Base-by-base conservation (phyloP, 805 yeast species). In the Blastobotrys mokoenaii region DNA sequence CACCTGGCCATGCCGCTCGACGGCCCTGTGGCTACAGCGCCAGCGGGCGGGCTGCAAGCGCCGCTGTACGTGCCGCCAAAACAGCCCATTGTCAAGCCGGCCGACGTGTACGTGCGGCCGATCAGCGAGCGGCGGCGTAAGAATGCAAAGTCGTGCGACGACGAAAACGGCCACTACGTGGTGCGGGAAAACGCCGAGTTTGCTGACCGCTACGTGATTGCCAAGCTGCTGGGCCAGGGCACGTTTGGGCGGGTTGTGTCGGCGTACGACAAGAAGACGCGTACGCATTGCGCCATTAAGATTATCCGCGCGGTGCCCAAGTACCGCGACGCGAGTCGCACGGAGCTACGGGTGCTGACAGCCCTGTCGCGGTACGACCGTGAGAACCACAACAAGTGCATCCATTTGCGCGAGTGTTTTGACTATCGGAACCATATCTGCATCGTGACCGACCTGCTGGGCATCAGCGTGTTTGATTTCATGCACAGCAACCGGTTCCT, bases 361-460 rank as follows among this genome's bases (percentile, higher is more conserved):
- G 81, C 90, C 42, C 66, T 87, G 46, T 78, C 82, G 47, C 74
- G 74, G 56, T 79, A 79, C 60, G 97, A 87, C 60, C 78, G 82
- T 27, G 62, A 69, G 27, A 83, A 78, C 62, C 55, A 66, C 56
- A 84, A 77, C 64, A 83, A 78, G 62, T 93, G 97, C 62, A 82
- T 90, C 49, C 90, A 88, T 56, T 65, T 90, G 47, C 72, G 84
- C 25, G 97, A 89, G 56, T 88, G 93, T 59, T 84, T 90, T 62
- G 98, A 93, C 65, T 93, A 75, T 64, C 74, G 93, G 51, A 87
- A 89, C 59, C 99, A 93, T 65, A 87, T 93, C 38, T 89, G 97
- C 68, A 79, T 93, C 45, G 94, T 93, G 1, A 89, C 97, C 1
- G 95, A 89, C 56, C 69, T 90, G 40, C 71, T 86, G 49, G 88